phyloP scores from a whole-genome alignment of 805 yeast species.

The Wickerhamomyces pijperi region DNA sequence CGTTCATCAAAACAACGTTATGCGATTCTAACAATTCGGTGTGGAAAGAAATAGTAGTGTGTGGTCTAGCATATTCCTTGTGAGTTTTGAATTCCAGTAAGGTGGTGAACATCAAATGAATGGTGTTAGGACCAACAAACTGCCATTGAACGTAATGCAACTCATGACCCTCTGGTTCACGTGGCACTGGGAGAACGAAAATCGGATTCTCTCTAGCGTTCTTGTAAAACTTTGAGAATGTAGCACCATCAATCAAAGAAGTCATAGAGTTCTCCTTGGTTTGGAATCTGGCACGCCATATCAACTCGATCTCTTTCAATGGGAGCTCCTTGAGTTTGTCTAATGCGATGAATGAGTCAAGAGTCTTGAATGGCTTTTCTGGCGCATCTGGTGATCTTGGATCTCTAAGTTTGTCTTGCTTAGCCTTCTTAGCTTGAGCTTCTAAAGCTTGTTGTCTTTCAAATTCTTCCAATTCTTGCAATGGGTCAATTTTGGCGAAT shows the following conservation, averaged over 20 bases:
- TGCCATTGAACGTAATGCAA: slow-evolving; percentile 92
- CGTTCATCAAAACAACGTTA: slow-evolving; percentile 73
- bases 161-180: slow-evolving; percentile 47
- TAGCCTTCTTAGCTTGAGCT: slow-evolving; percentile 16
- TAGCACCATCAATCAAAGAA: slow-evolving; percentile 48
- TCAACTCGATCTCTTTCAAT: slow-evolving; percentile 53
- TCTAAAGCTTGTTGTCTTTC: slow-evolving; percentile 24
- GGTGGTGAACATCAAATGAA: slow-evolving; percentile 85
- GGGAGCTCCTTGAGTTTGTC: slow-evolving; percentile 51
- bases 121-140: slow-evolving; percentile 71
- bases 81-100: slow-evolving; percentile 87
- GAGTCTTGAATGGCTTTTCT: slow-evolving; percentile 54
- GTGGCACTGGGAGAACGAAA: slow-evolving; percentile 86
- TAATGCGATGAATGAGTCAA: slow-evolving; percentile 59
- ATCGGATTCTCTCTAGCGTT: slow-evolving; percentile 68
- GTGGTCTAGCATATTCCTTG: slow-evolving; percentile 88
- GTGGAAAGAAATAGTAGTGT: slow-evolving; percentile 83
- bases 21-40: slow-evolving; percentile 55
- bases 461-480: slow-evolving; percentile 51
- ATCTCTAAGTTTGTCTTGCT: slow-evolving; percentile 19
- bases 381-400: slow-evolving; percentile 27
- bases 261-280: slow-evolving; percentile 45
- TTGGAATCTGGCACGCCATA: slow-evolving; percentile 86
- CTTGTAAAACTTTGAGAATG: slow-evolving; percentile 51
- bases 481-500: slow-evolving; percentile 55